Percentiles rank a stretch among this genome's conserved stretches.
These are phyloP conservation scores for Geotrichum phurueaensis DNA, from an alignment of 1,139 yeast species.

Conservation along the genomic window DNA sequence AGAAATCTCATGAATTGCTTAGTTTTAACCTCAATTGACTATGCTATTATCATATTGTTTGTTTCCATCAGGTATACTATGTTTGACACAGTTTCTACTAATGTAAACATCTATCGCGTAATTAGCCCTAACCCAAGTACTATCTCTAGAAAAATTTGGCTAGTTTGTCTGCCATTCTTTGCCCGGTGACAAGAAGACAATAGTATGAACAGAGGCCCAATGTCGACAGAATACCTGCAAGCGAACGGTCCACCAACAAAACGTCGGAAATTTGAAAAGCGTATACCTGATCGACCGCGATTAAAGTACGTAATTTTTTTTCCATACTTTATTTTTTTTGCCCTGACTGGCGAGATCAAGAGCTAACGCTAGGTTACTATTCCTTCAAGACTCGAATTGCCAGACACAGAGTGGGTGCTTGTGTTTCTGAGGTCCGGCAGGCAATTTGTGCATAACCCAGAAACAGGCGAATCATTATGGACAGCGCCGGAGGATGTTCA, in stretches of 20 bases:
- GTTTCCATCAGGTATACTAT: not conserved
- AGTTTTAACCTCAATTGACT: too few species aligned
- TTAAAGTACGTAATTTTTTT: not conserved
- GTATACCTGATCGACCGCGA: conserved; percentile 14
- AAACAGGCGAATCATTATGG: conserved; percentile 37
- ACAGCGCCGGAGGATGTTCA: conserved; percentile 36
- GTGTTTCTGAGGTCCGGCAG: conserved; percentile 43
- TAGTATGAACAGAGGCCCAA: not conserved
- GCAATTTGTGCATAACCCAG: conserved; percentile 41
- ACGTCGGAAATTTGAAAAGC: conserved; percentile 2
- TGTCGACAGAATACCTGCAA: not conserved
- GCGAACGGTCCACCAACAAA: not conserved
- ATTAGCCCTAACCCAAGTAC: not conserved
- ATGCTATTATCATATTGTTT: too few species aligned
- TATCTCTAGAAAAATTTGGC: not conserved
- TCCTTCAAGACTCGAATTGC: conserved; percentile 10
- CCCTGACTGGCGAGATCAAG: not conserved
- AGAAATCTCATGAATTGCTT: too few species aligned
- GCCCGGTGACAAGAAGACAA: not conserved
- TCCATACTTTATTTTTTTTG: not conserved
- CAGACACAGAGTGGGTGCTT: conserved; percentile 38
- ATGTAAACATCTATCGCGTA: too few species aligned
- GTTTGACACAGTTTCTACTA: not conserved
- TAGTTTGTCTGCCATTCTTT: not conserved
- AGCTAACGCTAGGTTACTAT: not conserved